These are phyloP conservation scores for Colletotrichum euphorbiae DNA, from an alignment of 2,329 filamentous ascomycete species.

Conservation along the genomic window DNA sequence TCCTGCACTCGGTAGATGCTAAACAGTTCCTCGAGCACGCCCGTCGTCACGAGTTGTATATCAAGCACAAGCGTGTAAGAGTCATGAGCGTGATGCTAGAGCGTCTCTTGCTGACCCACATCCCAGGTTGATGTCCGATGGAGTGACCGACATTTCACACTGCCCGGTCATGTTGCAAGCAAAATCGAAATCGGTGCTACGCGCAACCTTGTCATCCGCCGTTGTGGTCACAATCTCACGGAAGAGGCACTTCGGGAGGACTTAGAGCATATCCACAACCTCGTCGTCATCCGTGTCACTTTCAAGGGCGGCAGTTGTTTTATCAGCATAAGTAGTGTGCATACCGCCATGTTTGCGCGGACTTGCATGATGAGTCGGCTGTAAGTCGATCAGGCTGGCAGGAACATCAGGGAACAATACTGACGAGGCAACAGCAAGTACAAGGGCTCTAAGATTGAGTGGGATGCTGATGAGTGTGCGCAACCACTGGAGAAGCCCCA, in stretches of 20 bases:
- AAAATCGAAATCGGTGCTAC: conserved; percentile 76
- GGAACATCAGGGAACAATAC: background rate
- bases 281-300: conserved; percentile 74
- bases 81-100: background rate
- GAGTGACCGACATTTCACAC: conserved; percentile 76
- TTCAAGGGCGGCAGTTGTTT: conserved; percentile 71
- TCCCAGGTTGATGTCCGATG: conserved; percentile 75
- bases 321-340: conserved; percentile 81
- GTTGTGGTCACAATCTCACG: conserved; percentile 68
- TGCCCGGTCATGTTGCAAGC: conserved; percentile 71
- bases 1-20: conserved; percentile 73
- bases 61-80: conserved; percentile 74
- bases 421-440: conserved; percentile 68
- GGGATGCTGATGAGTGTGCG: conserved; percentile 78
- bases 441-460: conserved; percentile 77
- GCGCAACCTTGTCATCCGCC: conserved; percentile 78
- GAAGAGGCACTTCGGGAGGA: conserved; percentile 76
- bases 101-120: background rate
- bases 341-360: conserved; percentile 79
- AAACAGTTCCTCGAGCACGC: conserved; percentile 72
- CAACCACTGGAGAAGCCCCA: conserved; percentile 59
- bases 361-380: conserved; percentile 79
- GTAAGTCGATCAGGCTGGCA: conserved; percentile 51
- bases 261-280: conserved; percentile 84
- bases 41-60: conserved; percentile 74